Evolutionary conservation across 345 rosid genomes (phyloP).

Genomic region (Eucalyptus polyanthemos): DNA sequence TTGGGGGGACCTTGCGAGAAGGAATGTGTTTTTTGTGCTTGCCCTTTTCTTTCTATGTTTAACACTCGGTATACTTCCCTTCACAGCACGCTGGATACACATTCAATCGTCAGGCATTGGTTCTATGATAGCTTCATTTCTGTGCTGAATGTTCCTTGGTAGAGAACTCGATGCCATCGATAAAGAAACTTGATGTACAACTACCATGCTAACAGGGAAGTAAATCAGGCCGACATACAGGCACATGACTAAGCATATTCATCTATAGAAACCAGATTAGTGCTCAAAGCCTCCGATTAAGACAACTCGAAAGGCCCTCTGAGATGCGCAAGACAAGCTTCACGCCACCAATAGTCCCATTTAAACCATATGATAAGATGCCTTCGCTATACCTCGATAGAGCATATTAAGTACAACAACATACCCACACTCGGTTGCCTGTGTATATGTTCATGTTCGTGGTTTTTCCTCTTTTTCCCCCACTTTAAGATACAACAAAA

Average conservation of each 20-base stretch:
- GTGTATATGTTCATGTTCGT: not conserved
- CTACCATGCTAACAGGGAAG: not conserved
- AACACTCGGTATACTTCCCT: not conserved
- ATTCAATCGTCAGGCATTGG: not conserved
- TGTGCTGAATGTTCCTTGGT: not conserved
- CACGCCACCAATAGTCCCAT: not conserved
- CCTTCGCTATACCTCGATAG: not conserved
- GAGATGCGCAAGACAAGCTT: not conserved
- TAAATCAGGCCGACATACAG: not conserved
- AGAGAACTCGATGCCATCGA: not conserved
- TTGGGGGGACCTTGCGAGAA: not conserved
- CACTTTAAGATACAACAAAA: conserved; percentile 38
- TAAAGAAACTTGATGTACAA: not conserved
- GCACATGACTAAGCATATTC: not conserved
- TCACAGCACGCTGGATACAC: not conserved
- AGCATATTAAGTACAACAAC: not conserved
- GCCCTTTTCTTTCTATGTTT: not conserved
- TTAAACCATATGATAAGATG: not conserved
- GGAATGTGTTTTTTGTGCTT: not conserved
- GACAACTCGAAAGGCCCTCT: not conserved
- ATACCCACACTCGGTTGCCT: not conserved
- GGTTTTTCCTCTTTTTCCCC: not conserved
- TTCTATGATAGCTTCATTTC: not conserved
- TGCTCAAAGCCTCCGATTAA: not conserved
- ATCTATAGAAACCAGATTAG: not conserved